Conservation (phyloP, 768 basidiomycete species). For the Collybia mongolica region DNA sequence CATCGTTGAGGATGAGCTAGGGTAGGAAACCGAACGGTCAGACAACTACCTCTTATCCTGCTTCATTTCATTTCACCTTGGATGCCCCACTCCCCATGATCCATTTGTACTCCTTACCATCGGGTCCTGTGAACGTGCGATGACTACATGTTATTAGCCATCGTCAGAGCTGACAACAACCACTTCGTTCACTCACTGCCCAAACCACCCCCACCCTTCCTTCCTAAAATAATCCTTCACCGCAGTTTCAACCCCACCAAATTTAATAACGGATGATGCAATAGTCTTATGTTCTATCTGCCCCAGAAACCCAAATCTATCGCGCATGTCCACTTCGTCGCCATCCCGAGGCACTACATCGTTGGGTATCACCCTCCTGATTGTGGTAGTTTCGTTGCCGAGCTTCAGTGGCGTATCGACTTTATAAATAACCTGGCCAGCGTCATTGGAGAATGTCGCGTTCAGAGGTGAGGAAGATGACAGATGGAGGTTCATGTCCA, state of each 20-base stretch:
- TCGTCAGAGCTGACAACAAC: neutral
- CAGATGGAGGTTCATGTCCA: constrained; percentile 17
- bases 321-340: constrained; percentile 13
- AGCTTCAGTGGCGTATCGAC: constrained; percentile 20
- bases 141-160: constrained; percentile 8
- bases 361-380: constrained; percentile 1
- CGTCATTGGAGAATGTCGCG: constrained; percentile 16
- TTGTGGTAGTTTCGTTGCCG: constrained; percentile 4
- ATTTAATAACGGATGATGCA: constrained; percentile 25
- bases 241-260: constrained; percentile 21
- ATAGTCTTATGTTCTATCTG: constrained; percentile 32
- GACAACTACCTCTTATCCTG: constrained; percentile 5
- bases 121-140: constrained; percentile 19
- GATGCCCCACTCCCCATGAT: neutral
- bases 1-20: constrained; percentile 19
- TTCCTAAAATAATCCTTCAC: constrained; percentile 23
- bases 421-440: constrained; percentile 19
- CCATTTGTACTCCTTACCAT: constrained; percentile 24
- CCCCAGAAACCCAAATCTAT: constrained; percentile 28
- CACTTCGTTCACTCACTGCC: constrained; percentile 13
- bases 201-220: constrained; percentile 16
- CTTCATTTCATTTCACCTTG: neutral
- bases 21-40: neutral
- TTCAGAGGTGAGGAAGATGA: constrained; percentile 17
- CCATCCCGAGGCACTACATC: neutral